These are phyloP conservation scores for Rehmannia glutinosa DNA, from an alignment of 257 asterid species.

Conservation along the genomic window DNA sequence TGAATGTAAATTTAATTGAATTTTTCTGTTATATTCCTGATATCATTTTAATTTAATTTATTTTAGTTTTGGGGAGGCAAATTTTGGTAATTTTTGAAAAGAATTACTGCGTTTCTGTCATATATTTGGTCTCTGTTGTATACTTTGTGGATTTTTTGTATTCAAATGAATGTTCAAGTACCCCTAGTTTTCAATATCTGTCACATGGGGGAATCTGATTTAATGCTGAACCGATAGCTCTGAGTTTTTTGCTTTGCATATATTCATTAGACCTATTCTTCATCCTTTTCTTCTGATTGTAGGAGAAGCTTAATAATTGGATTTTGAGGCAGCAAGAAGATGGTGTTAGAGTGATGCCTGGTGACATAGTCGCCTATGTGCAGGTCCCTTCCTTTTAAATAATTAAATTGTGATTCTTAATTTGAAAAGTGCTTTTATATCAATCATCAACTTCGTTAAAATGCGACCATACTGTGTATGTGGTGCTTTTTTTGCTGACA, in stretches of 20 bases:
- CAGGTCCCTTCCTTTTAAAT: slow-evolving; percentile 33
- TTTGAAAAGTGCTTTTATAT: not conserved
- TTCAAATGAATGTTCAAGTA: not conserved
- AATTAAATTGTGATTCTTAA: not conserved
- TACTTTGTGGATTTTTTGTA: not conserved
- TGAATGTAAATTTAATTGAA: not conserved
- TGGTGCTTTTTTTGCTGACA: not conserved
- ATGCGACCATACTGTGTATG: not conserved
- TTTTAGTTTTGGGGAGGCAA: not conserved
- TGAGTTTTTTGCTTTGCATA: no score
- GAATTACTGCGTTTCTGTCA: not conserved
- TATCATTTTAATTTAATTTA: not conserved
- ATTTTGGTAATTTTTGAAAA: not conserved
- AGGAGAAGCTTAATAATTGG: slow-evolving; percentile 61
- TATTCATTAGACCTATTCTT: not conserved
- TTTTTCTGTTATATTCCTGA: not conserved
- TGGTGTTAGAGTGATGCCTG: slow-evolving; percentile 49
- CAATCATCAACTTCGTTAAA: no score
- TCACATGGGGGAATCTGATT: no score
- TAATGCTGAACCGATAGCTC: no score
- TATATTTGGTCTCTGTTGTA: not conserved
- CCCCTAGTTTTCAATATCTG: no score
- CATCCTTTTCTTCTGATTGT: not conserved
- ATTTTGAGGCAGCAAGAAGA: slow-evolving; percentile 56
- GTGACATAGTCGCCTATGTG: slow-evolving; percentile 45